Percentiles rank a stretch among this genome's conserved stretches.
Evolutionary conservation across 352 stramenopile species (phyloP).

Genomic region (Globisporangium acanthophoron): DNA sequence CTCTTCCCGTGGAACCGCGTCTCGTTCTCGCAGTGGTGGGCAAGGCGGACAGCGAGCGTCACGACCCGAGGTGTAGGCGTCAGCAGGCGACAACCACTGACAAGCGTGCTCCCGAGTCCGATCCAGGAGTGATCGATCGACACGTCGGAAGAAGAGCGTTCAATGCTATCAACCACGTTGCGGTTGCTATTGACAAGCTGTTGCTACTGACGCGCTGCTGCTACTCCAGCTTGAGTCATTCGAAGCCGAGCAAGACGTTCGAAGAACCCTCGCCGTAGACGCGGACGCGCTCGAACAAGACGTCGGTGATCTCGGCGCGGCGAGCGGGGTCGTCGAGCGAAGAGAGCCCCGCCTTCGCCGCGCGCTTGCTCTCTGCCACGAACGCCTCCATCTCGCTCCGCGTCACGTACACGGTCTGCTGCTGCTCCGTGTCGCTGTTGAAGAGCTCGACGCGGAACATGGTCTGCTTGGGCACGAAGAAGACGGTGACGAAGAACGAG

Average conservation of each 20-base stretch:
- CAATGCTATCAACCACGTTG: slow-evolving; percentile 2
- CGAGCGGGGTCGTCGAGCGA: slow-evolving; percentile 20
- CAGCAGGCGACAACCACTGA: slow-evolving; percentile 14
- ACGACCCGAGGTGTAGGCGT: background rate
- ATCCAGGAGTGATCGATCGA: slow-evolving; percentile 7
- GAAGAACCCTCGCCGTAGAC: slow-evolving; percentile 45
- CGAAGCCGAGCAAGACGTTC: slow-evolving; percentile 58
- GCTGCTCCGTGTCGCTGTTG: slow-evolving; percentile 73
- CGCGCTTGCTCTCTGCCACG: slow-evolving; percentile 42
- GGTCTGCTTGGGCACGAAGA: slow-evolving; percentile 53
- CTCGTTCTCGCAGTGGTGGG: slow-evolving; percentile 79
- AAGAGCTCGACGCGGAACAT: slow-evolving; percentile 74
- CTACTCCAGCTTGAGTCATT: slow-evolving; percentile 21
- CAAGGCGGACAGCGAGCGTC: slow-evolving; percentile 27
- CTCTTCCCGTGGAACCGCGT: slow-evolving; percentile 71
- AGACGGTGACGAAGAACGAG: slow-evolving; percentile 72
- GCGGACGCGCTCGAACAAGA: slow-evolving; percentile 57
- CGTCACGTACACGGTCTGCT: slow-evolving; percentile 73
- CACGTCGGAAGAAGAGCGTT: background rate
- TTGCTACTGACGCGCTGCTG: background rate
- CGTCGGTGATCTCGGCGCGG: slow-evolving; percentile 40
- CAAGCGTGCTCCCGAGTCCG: slow-evolving; percentile 7
- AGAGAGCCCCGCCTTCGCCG: slow-evolving; percentile 11
- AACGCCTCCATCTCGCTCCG: slow-evolving; percentile 52
- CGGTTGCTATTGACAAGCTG: background rate